Percentiles rank a stretch among this genome's conserved stretches.
phyloP scores from a whole-genome alignment of 495 filamentous ascomycete species.

The Hypoxylon fuscum region DNA sequence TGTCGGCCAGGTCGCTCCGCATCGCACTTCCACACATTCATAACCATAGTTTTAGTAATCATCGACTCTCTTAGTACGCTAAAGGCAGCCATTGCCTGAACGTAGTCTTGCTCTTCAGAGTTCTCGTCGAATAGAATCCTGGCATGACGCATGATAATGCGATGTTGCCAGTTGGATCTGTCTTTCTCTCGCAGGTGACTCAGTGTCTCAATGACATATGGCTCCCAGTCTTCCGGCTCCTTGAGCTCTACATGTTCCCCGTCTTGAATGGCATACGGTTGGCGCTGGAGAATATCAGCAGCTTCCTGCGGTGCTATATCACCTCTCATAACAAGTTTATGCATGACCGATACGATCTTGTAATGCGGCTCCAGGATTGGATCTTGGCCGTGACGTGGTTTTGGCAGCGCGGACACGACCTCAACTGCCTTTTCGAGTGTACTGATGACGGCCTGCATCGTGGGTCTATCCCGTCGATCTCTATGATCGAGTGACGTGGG shows the following conservation, averaged over 20 bases:
- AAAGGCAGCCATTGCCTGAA: conserved; percentile 70
- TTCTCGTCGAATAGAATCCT: conserved; percentile 72
- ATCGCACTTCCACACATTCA: conserved; percentile 97
- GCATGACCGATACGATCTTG: conserved; percentile 85
- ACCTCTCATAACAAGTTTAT: conserved; percentile 75
- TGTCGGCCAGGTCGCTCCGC: conserved; percentile 90
- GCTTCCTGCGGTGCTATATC: conserved; percentile 55
- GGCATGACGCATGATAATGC: conserved; percentile 82
- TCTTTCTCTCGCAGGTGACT: conserved; percentile 82
- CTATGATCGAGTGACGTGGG: conserved; percentile 60
- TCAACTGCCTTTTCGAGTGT: conserved; percentile 78
- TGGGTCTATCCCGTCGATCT: conserved; percentile 51
- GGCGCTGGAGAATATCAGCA: conserved; percentile 54
- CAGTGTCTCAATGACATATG: conserved; percentile 76
- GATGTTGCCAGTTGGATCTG: conserved; percentile 97
- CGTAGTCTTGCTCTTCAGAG: conserved; percentile 38
- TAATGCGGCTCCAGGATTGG: conserved; percentile 96
- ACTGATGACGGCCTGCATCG: conserved; percentile 62
- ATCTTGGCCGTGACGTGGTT: conserved; percentile 80
- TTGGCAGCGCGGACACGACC: conserved; percentile 68
- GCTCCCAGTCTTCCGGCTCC: conserved; percentile 73
- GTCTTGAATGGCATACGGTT: conserved; percentile 53
- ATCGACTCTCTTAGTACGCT: conserved; percentile 83
- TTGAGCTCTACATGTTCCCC: conserved; percentile 49
- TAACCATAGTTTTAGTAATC: conserved; percentile 92